phyloP scores from a whole-genome alignment of 2,329 filamentous ascomycete species.

The Aspergillus hiratsukae region DNA sequence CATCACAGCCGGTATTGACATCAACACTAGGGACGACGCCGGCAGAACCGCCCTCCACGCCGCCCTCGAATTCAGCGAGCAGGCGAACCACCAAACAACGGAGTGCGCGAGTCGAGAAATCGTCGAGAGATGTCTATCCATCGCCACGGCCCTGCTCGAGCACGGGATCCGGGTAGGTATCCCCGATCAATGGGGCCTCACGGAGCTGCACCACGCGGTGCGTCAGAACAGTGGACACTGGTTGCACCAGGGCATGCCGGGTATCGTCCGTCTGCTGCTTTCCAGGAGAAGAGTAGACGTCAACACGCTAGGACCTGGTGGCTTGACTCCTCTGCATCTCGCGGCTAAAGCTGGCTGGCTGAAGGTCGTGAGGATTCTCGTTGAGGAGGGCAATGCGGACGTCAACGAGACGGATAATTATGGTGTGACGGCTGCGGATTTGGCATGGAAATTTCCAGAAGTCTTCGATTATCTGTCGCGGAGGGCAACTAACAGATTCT shows the following conservation, averaged over 20 bases:
- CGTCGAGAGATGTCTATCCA: background rate
- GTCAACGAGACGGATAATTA: background rate
- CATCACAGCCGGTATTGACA: background rate
- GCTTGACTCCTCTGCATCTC: constrained; percentile 5
- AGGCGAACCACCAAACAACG: background rate
- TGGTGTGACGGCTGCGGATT: background rate
- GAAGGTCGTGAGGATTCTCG: background rate
- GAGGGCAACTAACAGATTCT: background rate
- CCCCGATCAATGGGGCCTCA: background rate
- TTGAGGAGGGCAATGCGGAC: background rate
- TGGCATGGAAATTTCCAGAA: background rate
- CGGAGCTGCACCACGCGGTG: background rate
- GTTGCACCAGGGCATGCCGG: background rate
- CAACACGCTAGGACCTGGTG: background rate
- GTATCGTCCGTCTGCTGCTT: background rate
- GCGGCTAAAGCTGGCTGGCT: background rate
- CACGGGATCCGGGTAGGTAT: background rate
- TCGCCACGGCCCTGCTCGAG: background rate
- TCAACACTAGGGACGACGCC: constrained; percentile 1
- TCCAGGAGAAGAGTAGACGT: background rate
- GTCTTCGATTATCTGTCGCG: background rate
- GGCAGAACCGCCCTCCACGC: background rate
- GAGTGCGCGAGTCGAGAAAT: background rate
- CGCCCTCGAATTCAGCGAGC: background rate
- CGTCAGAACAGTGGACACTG: no score